Evolutionary conservation across 805 yeast genomes (phyloP).

Genomic region (Pichia eremophila): DNA sequence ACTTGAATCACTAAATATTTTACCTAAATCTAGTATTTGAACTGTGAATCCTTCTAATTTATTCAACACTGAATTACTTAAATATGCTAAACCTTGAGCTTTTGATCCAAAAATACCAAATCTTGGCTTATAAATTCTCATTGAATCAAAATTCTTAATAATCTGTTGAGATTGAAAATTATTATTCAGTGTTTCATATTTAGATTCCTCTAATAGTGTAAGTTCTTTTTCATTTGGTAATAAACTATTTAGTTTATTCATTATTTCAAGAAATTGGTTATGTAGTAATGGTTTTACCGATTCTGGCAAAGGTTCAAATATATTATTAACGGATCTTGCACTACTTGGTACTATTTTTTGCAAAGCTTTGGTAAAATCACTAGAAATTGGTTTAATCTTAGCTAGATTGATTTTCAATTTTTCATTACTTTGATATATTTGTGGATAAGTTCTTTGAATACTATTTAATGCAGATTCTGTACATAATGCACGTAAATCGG

Average conservation of each 20-base stretch:
- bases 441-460: conserved; percentile 88
- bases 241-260: conserved; percentile 40
- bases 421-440: conserved; percentile 69
- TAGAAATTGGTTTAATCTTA: conserved; percentile 61
- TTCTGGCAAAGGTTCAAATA: conserved; percentile 72
- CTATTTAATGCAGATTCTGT: conserved; percentile 92
- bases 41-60: conserved; percentile 83
- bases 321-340: conserved; percentile 64
- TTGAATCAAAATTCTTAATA: conserved; percentile 25
- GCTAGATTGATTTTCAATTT: conserved; percentile 67
- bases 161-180: conserved; percentile 65
- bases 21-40: conserved; percentile 75
- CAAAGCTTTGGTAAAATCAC: conserved; percentile 79
- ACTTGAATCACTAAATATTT: conserved; percentile 67
- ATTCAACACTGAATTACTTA: conserved; percentile 74
- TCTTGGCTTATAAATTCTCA: conserved; percentile 77
- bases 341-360: conserved; percentile 89
- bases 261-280: conserved; percentile 38
- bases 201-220: conserved; percentile 59
- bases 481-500: conserved; percentile 87
- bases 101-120: conserved; percentile 59
- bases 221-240: conserved; percentile 52
- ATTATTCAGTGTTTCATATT: conserved; percentile 45
- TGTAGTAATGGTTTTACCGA: conserved; percentile 55
- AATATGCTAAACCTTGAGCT: conserved; percentile 83